Evolutionary conservation across 768 basidiomycete genomes (phyloP).

Genomic region (Boletus barrowsii): DNA sequence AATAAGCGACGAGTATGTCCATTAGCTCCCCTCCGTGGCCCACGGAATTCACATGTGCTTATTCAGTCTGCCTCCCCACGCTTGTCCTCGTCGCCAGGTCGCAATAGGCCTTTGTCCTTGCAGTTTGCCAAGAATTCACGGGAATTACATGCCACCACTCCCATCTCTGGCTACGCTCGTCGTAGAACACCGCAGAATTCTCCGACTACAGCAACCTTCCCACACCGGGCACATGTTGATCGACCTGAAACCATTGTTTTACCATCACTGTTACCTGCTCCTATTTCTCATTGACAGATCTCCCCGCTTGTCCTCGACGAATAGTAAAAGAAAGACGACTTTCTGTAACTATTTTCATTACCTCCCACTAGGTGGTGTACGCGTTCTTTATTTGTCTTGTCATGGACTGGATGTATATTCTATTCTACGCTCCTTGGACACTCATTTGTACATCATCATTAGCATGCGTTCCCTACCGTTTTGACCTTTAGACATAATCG

Average conservation of each 20-base stretch:
- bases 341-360: not conserved
- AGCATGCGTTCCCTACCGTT: conserved; percentile 18
- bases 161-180: conserved; percentile 78
- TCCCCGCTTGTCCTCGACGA: not conserved
- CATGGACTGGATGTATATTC: conserved; percentile 20
- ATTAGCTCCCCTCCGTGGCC: conserved; percentile 27
- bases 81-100: conserved; percentile 40
- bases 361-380: not conserved
- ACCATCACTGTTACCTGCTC: conserved; percentile 55
- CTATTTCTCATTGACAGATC: conserved; percentile 21
- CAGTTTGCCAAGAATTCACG: conserved; percentile 48
- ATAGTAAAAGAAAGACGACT: not conserved
- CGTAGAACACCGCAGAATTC: conserved; percentile 75
- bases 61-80: conserved; percentile 35
- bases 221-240: conserved; percentile 32
- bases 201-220: conserved; percentile 65
- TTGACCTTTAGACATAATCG: not conserved
- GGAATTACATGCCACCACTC: conserved; percentile 62
- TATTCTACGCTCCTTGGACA: conserved; percentile 22
- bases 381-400: conserved; percentile 15
- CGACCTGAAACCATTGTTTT: conserved; percentile 38
- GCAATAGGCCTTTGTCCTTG: conserved; percentile 42
- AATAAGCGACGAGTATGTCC: conserved; percentile 33
- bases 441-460: conserved; percentile 30
- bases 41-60: conserved; percentile 31